phyloP scores from a whole-genome alignment of 352 stramenopile genomes.

The Phytophthora palmivora region DNA sequence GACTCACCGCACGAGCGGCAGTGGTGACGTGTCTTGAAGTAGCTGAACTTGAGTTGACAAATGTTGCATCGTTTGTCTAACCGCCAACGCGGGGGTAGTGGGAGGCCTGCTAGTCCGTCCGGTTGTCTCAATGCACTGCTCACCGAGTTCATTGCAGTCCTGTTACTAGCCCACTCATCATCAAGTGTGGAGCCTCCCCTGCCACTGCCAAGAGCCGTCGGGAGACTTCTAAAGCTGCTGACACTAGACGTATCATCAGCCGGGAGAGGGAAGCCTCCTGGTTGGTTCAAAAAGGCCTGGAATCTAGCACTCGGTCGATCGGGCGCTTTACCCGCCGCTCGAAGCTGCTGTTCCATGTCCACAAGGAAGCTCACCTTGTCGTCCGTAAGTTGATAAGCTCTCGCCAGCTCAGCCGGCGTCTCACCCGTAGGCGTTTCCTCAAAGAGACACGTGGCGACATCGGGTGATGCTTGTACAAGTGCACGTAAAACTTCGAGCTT shows the following conservation, averaged over 20 bases:
- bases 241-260: slow-evolving; percentile 37
- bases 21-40: slow-evolving; percentile 89
- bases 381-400: slow-evolving; percentile 52
- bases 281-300: slow-evolving; percentile 53
- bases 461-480: slow-evolving; percentile 56
- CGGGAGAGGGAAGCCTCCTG: slow-evolving; percentile 28
- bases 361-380: slow-evolving; percentile 61
- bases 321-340: slow-evolving; percentile 49
- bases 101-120: slow-evolving; percentile 36
- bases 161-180: slow-evolving; percentile 32
- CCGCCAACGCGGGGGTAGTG: slow-evolving; percentile 73
- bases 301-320: slow-evolving; percentile 57
- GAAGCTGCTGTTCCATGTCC: slow-evolving; percentile 52
- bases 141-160: slow-evolving; percentile 26
- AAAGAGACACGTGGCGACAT: slow-evolving; percentile 50
- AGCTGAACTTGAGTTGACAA: slow-evolving; percentile 86
- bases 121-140: slow-evolving; percentile 41
- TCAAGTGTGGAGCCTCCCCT: slow-evolving; percentile 18
- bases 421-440: slow-evolving; percentile 78
- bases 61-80: slow-evolving; percentile 84
- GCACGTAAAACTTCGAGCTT: slow-evolving; percentile 69
- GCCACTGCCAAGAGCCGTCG: slow-evolving; percentile 16
- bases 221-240: slow-evolving; percentile 39
- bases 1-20: slow-evolving; percentile 89
- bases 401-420: slow-evolving; percentile 71